Percentiles rank a stretch among this genome's conserved stretches.
These are phyloP conservation scores for Tulasnella sp. DNA, from an alignment of 768 basidiomycete genomes.

Conservation along the genomic window DNA sequence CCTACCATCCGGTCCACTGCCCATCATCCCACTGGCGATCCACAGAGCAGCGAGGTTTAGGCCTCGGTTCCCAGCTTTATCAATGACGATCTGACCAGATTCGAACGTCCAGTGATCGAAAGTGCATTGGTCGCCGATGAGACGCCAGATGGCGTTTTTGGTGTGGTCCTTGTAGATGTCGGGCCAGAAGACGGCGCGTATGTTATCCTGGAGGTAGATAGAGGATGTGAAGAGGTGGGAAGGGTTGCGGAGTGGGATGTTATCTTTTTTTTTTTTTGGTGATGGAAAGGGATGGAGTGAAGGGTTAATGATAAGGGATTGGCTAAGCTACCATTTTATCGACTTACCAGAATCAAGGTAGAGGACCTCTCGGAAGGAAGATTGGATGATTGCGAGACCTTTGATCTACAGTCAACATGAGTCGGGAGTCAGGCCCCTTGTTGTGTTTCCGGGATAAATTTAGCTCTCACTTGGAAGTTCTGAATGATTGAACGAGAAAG, in stretches of 20 bases:
- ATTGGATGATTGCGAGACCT: slow-evolving; percentile 27
- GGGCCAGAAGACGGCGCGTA: slow-evolving; percentile 32
- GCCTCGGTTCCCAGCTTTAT: slow-evolving; percentile 32
- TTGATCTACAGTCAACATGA: slow-evolving; percentile 29
- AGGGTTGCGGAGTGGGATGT: slow-evolving; percentile 30
- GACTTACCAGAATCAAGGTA: slow-evolving; percentile 28
- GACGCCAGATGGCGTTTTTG: slow-evolving; percentile 33
- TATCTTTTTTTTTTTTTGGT: slow-evolving; percentile 23
- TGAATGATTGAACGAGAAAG: no score
- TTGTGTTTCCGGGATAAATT: not conserved
- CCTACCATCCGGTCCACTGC: slow-evolving; percentile 27
- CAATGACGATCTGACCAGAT: slow-evolving; percentile 30
- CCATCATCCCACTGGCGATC: slow-evolving; percentile 23
- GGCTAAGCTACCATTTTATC: no score
- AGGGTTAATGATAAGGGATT: no score
- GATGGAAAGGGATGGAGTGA: no score
- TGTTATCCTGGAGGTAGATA: slow-evolving; percentile 23
- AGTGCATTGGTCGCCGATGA: slow-evolving; percentile 27
- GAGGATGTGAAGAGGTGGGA: slow-evolving; percentile 29
- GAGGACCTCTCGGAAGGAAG: slow-evolving; percentile 29
- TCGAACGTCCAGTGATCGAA: slow-evolving; percentile 31
- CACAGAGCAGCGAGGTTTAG: slow-evolving; percentile 31
- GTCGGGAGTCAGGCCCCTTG: not conserved
- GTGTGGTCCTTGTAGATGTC: slow-evolving; percentile 33
- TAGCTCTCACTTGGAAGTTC: slow-evolving; percentile 25